Percentiles rank a stretch among this genome's conserved stretches.
Conservation (phyloP, 495 filamentous ascomycete genomes). For the Beverwykella pulmonaria region DNA sequence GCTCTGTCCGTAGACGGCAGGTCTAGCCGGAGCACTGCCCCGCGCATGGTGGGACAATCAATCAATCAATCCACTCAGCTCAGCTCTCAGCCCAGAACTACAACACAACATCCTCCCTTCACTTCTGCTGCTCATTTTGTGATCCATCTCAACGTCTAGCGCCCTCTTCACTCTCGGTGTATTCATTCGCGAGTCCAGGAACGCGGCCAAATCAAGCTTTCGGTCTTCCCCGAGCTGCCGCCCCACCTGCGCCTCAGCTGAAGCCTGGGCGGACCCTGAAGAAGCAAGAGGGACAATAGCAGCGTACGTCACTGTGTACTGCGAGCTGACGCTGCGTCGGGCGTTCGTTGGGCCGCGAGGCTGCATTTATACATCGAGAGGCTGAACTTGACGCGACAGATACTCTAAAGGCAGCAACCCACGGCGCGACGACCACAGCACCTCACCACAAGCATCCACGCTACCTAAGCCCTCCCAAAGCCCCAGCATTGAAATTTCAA, state of each 20-base stretch:
- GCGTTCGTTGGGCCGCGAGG: slow-evolving; percentile 3
- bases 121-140: not conserved
- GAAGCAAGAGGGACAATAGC: not conserved
- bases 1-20: not conserved
- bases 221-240: not conserved
- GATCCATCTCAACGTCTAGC: not conserved
- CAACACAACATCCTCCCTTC: not conserved
- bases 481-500: too few relatives aligned
- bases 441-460: too few relatives aligned
- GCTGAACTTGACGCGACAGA: too few relatives aligned
- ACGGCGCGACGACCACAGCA: too few relatives aligned
- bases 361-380: not conserved
- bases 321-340: slow-evolving; percentile 7
- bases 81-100: not conserved
- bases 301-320: not conserved
- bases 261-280: not conserved
- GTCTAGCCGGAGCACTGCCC: slow-evolving; percentile 17
- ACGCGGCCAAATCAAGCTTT: not conserved
- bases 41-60: slow-evolving; percentile 3
- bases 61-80: not conserved
- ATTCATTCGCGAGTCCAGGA: not conserved
- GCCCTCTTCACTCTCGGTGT: not conserved
- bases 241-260: not conserved
- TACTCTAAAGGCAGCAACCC: too few relatives aligned
- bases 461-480: too few relatives aligned